A percentile compares a stretch with the other conserved stretches of the same genome.
phyloP scores from a whole-genome alignment of 1,284 basidiomycete genomes.

The Heterobasidion parviporum region DNA sequence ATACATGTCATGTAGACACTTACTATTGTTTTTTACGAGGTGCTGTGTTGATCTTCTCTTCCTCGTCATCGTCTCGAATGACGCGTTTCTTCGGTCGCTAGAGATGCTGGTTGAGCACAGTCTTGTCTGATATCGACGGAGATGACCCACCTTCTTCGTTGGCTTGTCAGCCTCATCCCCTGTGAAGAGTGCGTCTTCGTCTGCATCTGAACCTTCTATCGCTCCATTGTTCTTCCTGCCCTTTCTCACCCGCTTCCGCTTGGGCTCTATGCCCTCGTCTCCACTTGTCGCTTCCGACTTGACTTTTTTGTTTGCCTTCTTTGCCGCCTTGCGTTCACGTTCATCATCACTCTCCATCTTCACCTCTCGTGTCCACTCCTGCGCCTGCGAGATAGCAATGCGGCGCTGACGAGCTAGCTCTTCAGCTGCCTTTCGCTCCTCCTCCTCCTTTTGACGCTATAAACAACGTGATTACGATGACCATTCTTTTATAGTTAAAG shows the following conservation, averaged over 20 bases:
- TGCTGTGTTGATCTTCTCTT: slow-evolving; percentile 36
- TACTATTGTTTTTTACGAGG: slow-evolving; percentile 71
- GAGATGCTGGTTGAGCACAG: slow-evolving; percentile 1
- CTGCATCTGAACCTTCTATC: slow-evolving; percentile 27
- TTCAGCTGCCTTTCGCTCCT: slow-evolving; percentile 47
- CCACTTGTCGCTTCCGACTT: slow-evolving; percentile 35
- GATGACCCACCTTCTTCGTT: slow-evolving; percentile 49
- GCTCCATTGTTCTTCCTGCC: slow-evolving; percentile 22
- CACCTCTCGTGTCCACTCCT: slow-evolving; percentile 64
- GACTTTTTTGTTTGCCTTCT: slow-evolving; percentile 38
- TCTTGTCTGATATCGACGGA: slow-evolving; percentile 1
- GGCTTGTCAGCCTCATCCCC: slow-evolving; percentile 53
- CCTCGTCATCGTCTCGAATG: slow-evolving; percentile 70
- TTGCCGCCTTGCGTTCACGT: slow-evolving; percentile 56
- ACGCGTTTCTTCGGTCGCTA: slow-evolving; percentile 54
- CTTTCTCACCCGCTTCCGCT: slow-evolving; percentile 44
- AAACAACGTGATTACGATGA: background rate
- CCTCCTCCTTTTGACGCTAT: slow-evolving; percentile 49
- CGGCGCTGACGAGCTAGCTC: slow-evolving; percentile 52
- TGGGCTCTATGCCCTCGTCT: slow-evolving; percentile 34
- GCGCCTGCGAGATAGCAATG: slow-evolving; percentile 69
- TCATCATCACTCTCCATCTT: slow-evolving; percentile 72
- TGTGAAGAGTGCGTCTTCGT: slow-evolving; percentile 56
- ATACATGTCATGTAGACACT: slow-evolving; percentile 21
- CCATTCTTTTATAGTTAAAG: background rate